Percentiles rank a stretch among this genome's conserved stretches.
These are phyloP conservation scores for Trichophaea hybrida DNA, from an alignment of 2,329 filamentous ascomycete species.

Conservation along the genomic window DNA sequence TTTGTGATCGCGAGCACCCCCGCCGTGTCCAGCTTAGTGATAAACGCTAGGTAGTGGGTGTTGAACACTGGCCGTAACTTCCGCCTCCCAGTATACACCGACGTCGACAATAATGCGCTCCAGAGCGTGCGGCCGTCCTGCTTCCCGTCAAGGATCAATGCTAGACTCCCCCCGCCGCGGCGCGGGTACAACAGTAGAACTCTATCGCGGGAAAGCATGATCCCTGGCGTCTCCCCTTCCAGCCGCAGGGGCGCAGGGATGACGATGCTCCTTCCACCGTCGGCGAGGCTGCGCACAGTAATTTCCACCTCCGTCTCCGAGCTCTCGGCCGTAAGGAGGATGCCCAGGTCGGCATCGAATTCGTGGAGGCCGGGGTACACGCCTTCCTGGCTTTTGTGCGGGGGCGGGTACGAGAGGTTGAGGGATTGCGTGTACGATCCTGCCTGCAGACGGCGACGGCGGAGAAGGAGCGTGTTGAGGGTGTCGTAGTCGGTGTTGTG, in stretches of 20 bases:
- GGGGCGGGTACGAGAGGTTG: slow-evolving; percentile 8
- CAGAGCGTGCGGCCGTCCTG: slow-evolving; percentile 10
- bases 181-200: slow-evolving; percentile 8
- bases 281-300: background rate
- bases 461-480: slow-evolving; percentile 8
- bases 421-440: slow-evolving; percentile 5
- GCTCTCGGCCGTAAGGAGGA: background rate
- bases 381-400: background rate
- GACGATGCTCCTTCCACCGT: background rate
- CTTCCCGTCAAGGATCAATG: background rate
- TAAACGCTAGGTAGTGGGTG: slow-evolving; percentile 11
- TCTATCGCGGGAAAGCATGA: slow-evolving; percentile 5
- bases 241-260: background rate
- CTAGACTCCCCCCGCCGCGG: background rate
- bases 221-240: background rate
- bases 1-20: slow-evolving; percentile 8
- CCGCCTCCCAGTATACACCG: slow-evolving; percentile 3
- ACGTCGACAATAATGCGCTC: slow-evolving; percentile 8
- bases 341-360: background rate
- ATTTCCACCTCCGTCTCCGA: background rate
- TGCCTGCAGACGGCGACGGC: slow-evolving; percentile 1
- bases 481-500: background rate
- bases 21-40: slow-evolving; percentile 2
- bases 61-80: slow-evolving; percentile 14
- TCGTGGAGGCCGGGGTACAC: background rate